Conservation (phyloP, 2,329 filamentous ascomycete genomes). For the Juglanconis juglandina region DNA sequence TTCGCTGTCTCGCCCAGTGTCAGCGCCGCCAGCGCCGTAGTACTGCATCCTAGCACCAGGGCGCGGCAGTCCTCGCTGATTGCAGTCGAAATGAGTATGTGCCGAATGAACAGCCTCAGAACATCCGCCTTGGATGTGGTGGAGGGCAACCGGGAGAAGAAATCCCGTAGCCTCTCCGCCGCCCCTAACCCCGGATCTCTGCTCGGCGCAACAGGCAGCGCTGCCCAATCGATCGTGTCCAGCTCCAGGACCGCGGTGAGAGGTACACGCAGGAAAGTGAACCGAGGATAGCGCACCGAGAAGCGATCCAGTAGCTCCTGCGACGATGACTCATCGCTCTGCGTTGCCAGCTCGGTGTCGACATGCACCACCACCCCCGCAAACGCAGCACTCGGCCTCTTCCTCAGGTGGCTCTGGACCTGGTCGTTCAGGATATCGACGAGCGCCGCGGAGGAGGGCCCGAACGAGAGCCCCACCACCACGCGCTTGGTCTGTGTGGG, state of each 20-base stretch:
- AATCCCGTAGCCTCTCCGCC: constrained; percentile 45
- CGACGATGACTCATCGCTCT: constrained; percentile 17
- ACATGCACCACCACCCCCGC: constrained; percentile 61
- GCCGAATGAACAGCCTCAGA: constrained; percentile 64
- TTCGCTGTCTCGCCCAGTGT: constrained; percentile 87
- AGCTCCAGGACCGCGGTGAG: constrained; percentile 61
- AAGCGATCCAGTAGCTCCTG: constrained; percentile 47
- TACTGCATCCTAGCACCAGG: constrained; percentile 80
- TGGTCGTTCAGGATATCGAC: constrained; percentile 73
- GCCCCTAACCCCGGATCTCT: constrained; percentile 13
- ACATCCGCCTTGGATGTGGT: constrained; percentile 75
- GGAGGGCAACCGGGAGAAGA: constrained; percentile 64
- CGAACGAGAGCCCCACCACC: constrained; percentile 78
- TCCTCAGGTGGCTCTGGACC: constrained; percentile 60
- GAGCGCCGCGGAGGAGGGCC: constrained; percentile 74
- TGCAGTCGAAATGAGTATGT: constrained; percentile 67
- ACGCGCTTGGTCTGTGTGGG: constrained; percentile 45
- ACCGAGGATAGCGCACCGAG: constrained; percentile 60
- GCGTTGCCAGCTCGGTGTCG: constrained; percentile 34
- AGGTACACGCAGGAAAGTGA: constrained; percentile 59
- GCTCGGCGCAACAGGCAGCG: constrained; percentile 32
- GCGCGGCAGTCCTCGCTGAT: constrained; percentile 59
- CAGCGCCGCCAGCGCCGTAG: constrained; percentile 81
- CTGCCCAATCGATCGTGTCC: constrained; percentile 51
- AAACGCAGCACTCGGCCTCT: constrained; percentile 64